Evolutionary conservation across 768 basidiomycete genomes (phyloP).

Genomic region (Mycena olivaceomarginata): DNA sequence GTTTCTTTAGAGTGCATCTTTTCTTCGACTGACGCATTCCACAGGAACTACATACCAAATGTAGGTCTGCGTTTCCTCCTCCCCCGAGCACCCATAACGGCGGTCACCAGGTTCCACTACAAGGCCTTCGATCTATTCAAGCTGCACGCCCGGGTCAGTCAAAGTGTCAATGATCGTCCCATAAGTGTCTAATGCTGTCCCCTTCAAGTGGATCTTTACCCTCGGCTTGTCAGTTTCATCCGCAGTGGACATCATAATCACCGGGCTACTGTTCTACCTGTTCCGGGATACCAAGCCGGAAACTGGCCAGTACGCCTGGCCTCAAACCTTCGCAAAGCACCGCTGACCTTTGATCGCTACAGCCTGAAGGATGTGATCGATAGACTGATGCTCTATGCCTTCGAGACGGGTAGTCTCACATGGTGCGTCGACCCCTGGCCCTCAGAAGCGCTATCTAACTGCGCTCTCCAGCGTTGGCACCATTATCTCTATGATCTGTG

Average conservation of each 20-base stretch:
- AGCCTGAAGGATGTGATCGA: constrained; percentile 70
- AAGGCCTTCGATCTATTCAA: constrained; percentile 51
- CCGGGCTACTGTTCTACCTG: constrained; percentile 64
- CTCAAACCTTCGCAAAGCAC: neutral
- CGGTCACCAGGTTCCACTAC: constrained; percentile 49
- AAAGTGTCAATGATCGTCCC: neutral
- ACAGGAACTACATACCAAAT: constrained; percentile 36
- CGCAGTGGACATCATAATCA: constrained; percentile 69
- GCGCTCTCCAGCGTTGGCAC: constrained; percentile 51
- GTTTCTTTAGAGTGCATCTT: neutral
- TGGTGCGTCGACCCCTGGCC: constrained; percentile 52
- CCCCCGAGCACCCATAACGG: neutral
- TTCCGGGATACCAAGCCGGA: constrained; percentile 61
- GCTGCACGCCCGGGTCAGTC: constrained; percentile 49
- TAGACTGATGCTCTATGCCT: constrained; percentile 67
- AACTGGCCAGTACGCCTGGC: constrained; percentile 57
- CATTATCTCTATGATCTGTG: constrained; percentile 59
- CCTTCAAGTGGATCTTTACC: constrained; percentile 71
- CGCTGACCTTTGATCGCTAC: neutral
- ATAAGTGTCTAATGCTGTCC: neutral
- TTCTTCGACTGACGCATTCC: neutral
- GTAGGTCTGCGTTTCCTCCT: neutral
- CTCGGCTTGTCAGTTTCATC: constrained; percentile 71
- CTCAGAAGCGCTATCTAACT: neutral
- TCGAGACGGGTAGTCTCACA: constrained; percentile 73